These are phyloP conservation scores for Pichia phayaonensis DNA, from an alignment of 805 yeast species.

Conservation along the genomic window DNA sequence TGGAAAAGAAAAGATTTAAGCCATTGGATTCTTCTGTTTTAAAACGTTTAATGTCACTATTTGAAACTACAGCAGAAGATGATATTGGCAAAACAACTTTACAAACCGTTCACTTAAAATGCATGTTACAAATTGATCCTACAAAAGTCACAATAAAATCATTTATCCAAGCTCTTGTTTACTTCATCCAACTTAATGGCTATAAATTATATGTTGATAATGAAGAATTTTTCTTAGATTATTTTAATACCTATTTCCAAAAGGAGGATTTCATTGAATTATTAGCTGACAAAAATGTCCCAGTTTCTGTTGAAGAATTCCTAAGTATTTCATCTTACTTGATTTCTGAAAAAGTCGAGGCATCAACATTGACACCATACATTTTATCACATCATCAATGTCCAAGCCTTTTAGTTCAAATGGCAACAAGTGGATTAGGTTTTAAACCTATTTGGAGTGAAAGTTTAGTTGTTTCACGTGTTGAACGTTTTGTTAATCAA, in stretches of 20 bases:
- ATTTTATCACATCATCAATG: conserved; percentile 14
- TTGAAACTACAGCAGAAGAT: conserved; percentile 27
- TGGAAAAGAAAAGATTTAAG: conserved; percentile 19
- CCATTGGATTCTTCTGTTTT: conserved; percentile 25
- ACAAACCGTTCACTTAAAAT: conserved; percentile 44
- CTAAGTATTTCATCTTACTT: conserved; percentile 13
- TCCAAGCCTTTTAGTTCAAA: conserved; percentile 15
- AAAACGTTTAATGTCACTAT: conserved; percentile 27
- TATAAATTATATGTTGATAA: conserved; percentile 28
- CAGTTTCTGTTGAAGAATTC: conserved; percentile 15
- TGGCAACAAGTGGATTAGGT: conserved; percentile 12
- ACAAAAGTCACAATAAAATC: conserved; percentile 21
- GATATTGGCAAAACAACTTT: conserved; percentile 41
- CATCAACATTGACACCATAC: conserved; percentile 10
- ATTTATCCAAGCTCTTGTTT: conserved; percentile 31
- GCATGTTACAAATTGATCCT: conserved; percentile 34
- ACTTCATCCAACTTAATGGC: conserved; percentile 32
- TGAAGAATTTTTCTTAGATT: conserved; percentile 34
- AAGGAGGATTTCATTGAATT: conserved; percentile 12
- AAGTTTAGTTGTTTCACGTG: conserved; percentile 14
- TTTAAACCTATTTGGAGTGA: conserved; percentile 17
- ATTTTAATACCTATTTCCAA: conserved; percentile 16
- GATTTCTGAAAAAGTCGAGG: conserved; percentile 5
- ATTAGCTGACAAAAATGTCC: conserved; percentile 4
- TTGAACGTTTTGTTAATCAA: conserved; percentile 21